A percentile compares a stretch with the other conserved stretches of the same genome.
Evolutionary conservation across 2,329 filamentous ascomycete species (phyloP).

Genomic region (Drechslerella stenobrocha): DNA sequence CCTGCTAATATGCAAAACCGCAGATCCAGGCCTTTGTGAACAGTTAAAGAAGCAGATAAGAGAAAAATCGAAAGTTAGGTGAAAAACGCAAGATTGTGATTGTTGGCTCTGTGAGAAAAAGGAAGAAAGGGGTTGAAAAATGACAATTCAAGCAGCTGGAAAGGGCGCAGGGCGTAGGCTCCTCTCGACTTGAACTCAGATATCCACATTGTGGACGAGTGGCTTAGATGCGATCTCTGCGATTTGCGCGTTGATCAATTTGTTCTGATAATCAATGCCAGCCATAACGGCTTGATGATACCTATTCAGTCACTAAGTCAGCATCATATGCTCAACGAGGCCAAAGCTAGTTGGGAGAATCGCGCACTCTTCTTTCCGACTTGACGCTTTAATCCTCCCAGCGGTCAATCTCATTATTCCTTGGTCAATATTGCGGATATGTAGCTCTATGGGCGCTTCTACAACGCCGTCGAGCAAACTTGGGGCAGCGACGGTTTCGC

Average conservation of each 20-base stretch:
- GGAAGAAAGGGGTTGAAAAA: background rate
- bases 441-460: conserved; percentile 69
- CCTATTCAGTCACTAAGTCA: conserved; percentile 13
- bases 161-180: background rate
- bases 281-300: conserved; percentile 43
- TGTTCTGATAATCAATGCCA: conserved; percentile 43
- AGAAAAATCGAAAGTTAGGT: too few relatives aligned
- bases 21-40: background rate
- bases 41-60: background rate
- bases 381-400: conserved; percentile 59
- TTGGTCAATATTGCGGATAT: conserved; percentile 73
- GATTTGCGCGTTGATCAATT: conserved; percentile 42
- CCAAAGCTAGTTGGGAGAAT: background rate
- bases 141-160: background rate
- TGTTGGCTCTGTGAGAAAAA: background rate
- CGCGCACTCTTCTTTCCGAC: conserved; percentile 45
- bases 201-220: conserved; percentile 35
- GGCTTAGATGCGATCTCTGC: conserved; percentile 35
- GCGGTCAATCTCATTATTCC: conserved; percentile 72
- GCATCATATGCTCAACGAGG: background rate
- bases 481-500: conserved; percentile 70
- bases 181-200: conserved; percentile 12
- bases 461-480: conserved; percentile 60
- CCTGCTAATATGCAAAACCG: background rate
- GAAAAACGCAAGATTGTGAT: too few relatives aligned